A percentile compares a stretch with the other conserved stretches of the same genome.
Conservation (phyloP, 805 yeast species). For the Aciculoconidium aculeatum region DNA sequence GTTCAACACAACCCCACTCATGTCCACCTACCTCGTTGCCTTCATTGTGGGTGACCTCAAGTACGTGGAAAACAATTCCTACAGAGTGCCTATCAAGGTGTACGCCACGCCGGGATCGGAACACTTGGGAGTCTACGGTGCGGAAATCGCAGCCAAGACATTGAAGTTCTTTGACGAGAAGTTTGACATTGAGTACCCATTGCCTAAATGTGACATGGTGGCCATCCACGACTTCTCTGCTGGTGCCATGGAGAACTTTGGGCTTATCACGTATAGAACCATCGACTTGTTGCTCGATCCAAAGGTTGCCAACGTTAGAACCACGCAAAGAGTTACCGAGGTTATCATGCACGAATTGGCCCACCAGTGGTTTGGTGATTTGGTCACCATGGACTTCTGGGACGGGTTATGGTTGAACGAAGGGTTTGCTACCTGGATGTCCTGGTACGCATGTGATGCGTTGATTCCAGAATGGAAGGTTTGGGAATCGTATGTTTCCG, state of each 20-base stretch:
- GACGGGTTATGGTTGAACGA: constrained; percentile 85
- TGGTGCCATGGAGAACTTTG: constrained; percentile 90
- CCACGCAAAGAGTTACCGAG: constrained; percentile 73
- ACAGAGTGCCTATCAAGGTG: constrained; percentile 72
- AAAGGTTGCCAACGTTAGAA: constrained; percentile 54
- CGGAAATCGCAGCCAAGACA: constrained; percentile 70
- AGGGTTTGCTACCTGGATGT: constrained; percentile 90
- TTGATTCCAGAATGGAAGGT: constrained; percentile 83
- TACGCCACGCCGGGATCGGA: constrained; percentile 77
- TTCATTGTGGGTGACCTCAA: constrained; percentile 77
- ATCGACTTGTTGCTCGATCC: constrained; percentile 72
- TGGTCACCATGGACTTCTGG: constrained; percentile 93
- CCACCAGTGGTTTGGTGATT: constrained; percentile 88
- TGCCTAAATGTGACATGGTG: constrained; percentile 77
- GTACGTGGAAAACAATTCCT: constrained; percentile 60
- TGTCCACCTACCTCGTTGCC: constrained; percentile 84
- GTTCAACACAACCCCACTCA: constrained; percentile 72
- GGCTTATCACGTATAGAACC: constrained; percentile 73
- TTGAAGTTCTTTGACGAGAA: constrained; percentile 66
- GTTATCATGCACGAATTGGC: constrained; percentile 87
- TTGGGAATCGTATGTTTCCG: constrained; percentile 78
- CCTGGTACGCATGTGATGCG: constrained; percentile 75
- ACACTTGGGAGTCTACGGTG: constrained; percentile 65
- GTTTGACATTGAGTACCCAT: constrained; percentile 70
- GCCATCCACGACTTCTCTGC: constrained; percentile 81